Conservation (phyloP, 1,284 basidiomycete species). For the Ganoderma boninense region DNA sequence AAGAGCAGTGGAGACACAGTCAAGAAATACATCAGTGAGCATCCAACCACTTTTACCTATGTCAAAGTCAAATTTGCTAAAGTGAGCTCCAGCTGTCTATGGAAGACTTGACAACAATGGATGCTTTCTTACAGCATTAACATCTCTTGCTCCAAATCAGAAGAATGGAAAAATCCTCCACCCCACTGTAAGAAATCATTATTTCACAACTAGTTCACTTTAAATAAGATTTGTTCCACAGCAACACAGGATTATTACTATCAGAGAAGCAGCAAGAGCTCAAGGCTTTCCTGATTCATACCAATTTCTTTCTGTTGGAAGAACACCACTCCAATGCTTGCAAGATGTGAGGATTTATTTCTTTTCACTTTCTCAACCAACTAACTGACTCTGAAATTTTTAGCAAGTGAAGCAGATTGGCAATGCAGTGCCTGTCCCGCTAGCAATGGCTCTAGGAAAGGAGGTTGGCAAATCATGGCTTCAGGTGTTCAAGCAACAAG, state of each 20-base stretch:
- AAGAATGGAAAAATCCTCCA: slow-evolving; percentile 65
- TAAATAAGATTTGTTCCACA: slow-evolving; percentile 35
- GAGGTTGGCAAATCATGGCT: slow-evolving; percentile 60
- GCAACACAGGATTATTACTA: slow-evolving; percentile 72
- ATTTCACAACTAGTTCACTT: slow-evolving; percentile 6
- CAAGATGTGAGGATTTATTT: slow-evolving; percentile 54
- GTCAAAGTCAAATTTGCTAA: not conserved
- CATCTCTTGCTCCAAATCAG: slow-evolving; percentile 54
- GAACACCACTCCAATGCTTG: slow-evolving; percentile 43
- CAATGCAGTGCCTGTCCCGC: slow-evolving; percentile 75
- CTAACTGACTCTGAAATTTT: not conserved
- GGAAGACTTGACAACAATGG: slow-evolving; percentile 58
- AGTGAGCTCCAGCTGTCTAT: slow-evolving; percentile 52
- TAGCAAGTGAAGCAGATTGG: slow-evolving; percentile 78
- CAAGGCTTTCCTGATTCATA: slow-evolving; percentile 79
- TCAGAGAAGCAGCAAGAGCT: slow-evolving; percentile 71
- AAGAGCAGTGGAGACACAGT: slow-evolving; percentile 10
- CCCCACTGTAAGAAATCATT: slow-evolving; percentile 55
- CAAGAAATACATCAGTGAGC: slow-evolving; percentile 20
- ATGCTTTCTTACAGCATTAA: slow-evolving; percentile 68
- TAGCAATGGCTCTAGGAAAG: slow-evolving; percentile 69
- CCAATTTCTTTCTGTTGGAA: slow-evolving; percentile 59
- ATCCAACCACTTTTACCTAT: too few species aligned
- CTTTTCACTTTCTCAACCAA: slow-evolving; percentile 7
- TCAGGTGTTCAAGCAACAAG: slow-evolving; percentile 47